Evolutionary conservation across 2,329 filamentous ascomycete species (phyloP).

Genomic region (Epichloe scottii): DNA sequence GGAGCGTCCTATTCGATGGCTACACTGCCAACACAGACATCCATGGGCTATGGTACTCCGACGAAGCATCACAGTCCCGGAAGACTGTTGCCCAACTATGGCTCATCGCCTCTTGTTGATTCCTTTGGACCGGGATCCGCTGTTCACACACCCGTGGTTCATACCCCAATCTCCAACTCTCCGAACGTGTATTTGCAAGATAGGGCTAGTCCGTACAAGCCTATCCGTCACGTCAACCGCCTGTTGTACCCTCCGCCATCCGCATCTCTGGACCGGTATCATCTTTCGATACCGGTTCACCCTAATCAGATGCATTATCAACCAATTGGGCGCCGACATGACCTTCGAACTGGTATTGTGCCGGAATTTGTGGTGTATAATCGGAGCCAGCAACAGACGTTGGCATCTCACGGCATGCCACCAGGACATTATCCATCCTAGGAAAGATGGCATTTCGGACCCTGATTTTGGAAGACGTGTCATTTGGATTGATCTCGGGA

Average conservation of each 20-base stretch:
- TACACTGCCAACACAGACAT: slow-evolving; percentile 14
- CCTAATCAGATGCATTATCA: slow-evolving; percentile 75
- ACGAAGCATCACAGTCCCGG: slow-evolving; percentile 41
- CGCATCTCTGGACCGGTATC: slow-evolving; percentile 62
- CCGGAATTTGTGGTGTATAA: slow-evolving; percentile 43
- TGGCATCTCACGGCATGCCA: slow-evolving; percentile 13
- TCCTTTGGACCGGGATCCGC: slow-evolving; percentile 41
- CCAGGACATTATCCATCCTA: slow-evolving; percentile 25
- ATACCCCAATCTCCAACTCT: slow-evolving; percentile 63
- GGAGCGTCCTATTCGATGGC: slow-evolving; percentile 12
- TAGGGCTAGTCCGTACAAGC: slow-evolving; percentile 83
- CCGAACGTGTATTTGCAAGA: slow-evolving; percentile 81
- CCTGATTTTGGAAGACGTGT: not conserved
- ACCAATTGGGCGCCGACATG: slow-evolving; percentile 56
- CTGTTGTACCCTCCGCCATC: slow-evolving; percentile 82
- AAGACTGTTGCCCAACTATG: slow-evolving; percentile 28
- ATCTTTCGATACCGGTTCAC: slow-evolving; percentile 42
- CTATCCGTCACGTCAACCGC: slow-evolving; percentile 78
- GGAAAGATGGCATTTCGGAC: slow-evolving; percentile 14
- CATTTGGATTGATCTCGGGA: too few species aligned
- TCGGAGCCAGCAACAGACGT: slow-evolving; percentile 17
- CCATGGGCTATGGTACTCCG: slow-evolving; percentile 34
- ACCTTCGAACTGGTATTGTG: slow-evolving; percentile 57
- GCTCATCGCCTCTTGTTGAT: slow-evolving; percentile 58
- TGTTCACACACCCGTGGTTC: slow-evolving; percentile 42